Conservation (phyloP, 2,329 filamentous ascomycete species). For the Cladosporium sp. region DNA sequence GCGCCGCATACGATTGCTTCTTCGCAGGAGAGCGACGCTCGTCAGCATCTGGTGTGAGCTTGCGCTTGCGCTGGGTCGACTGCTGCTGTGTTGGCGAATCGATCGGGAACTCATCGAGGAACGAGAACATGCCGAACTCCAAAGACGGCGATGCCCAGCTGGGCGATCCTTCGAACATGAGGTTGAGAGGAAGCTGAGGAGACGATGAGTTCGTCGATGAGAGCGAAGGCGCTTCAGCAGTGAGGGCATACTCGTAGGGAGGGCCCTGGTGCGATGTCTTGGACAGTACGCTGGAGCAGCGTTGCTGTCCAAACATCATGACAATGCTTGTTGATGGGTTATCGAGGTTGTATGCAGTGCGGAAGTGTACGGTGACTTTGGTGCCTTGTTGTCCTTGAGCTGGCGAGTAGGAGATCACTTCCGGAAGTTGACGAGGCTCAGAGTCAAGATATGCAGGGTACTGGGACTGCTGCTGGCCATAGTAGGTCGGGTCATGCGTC, state of each 20-base stretch:
- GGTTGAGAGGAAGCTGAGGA: slow-evolving; percentile 54
- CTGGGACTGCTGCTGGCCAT: slow-evolving; percentile 56
- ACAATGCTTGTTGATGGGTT: slow-evolving; percentile 48
- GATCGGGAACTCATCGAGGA: slow-evolving; percentile 32
- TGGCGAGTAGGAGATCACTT: slow-evolving; percentile 68
- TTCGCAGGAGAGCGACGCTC: slow-evolving; percentile 43
- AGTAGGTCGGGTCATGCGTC: slow-evolving; percentile 47
- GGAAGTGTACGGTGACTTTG: slow-evolving; percentile 68
- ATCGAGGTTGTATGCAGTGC: slow-evolving; percentile 70
- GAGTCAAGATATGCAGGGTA: slow-evolving; percentile 65
- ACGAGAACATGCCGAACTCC: slow-evolving; percentile 60
- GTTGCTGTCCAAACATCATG: slow-evolving; percentile 74
- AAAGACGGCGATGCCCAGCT: slow-evolving; percentile 40
- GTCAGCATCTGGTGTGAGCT: slow-evolving; percentile 51
- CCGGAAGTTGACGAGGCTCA: slow-evolving; percentile 55
- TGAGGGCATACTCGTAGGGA: slow-evolving; percentile 66
- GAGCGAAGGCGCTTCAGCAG: slow-evolving; percentile 66
- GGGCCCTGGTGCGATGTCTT: slow-evolving; percentile 53
- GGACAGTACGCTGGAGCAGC: slow-evolving; percentile 63
- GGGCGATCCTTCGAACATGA: slow-evolving; percentile 49
- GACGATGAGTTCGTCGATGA: slow-evolving; percentile 53
- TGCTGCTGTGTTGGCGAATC: slow-evolving; percentile 26
- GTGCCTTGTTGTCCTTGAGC: slow-evolving; percentile 64
- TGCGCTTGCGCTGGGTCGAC: slow-evolving; percentile 47
- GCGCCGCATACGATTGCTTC: slow-evolving; percentile 34